Percentiles rank a stretch among this genome's conserved stretches.
phyloP scores from a whole-genome alignment of 2,329 filamentous ascomycete species.

The Diaporthe caulivora region DNA sequence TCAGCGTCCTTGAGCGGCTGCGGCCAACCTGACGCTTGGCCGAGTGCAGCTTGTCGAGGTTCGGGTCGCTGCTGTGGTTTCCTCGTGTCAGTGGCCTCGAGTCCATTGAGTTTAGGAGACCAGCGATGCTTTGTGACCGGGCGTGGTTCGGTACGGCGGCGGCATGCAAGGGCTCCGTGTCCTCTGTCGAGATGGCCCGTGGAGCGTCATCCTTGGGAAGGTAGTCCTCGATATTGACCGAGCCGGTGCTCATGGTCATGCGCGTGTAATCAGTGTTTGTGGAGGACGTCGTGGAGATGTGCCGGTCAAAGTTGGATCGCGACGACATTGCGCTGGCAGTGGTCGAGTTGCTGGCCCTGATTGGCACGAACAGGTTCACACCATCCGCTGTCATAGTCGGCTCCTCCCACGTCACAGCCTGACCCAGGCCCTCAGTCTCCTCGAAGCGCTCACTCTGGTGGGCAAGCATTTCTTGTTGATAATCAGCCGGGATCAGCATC shows the following conservation, averaged over 20 bases:
- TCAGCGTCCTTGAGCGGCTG: conserved; percentile 60
- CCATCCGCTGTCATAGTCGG: conserved; percentile 51
- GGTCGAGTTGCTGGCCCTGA: conserved; percentile 68
- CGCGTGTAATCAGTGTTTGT: conserved; percentile 66
- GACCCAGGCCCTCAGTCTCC: conserved; percentile 49
- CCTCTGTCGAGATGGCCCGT: conserved; percentile 35
- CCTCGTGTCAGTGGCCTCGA: conserved; percentile 40
- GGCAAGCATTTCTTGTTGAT: conserved; percentile 65
- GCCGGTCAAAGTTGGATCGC: conserved; percentile 63
- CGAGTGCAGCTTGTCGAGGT: conserved; percentile 42
- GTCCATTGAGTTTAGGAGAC: conserved; percentile 31
- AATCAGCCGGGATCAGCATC: conserved; percentile 72
- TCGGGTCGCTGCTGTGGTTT: conserved; percentile 47
- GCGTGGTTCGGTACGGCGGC: conserved; percentile 43
- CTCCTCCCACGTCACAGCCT: conserved; percentile 49
- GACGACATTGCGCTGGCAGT: conserved; percentile 62
- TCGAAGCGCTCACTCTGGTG: conserved; percentile 52
- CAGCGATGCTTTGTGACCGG: conserved; percentile 36
- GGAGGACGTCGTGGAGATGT: conserved; percentile 65
- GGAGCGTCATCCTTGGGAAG: conserved; percentile 40
- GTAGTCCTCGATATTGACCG: conserved; percentile 51
- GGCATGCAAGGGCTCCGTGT: conserved; percentile 45
- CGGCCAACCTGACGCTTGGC: conserved; percentile 49
- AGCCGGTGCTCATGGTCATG: conserved; percentile 65
- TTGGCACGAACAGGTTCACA: conserved; percentile 49